Base-by-base conservation (phyloP, 139 green algal genomes). In the Chlorella vulgaris region DNA sequence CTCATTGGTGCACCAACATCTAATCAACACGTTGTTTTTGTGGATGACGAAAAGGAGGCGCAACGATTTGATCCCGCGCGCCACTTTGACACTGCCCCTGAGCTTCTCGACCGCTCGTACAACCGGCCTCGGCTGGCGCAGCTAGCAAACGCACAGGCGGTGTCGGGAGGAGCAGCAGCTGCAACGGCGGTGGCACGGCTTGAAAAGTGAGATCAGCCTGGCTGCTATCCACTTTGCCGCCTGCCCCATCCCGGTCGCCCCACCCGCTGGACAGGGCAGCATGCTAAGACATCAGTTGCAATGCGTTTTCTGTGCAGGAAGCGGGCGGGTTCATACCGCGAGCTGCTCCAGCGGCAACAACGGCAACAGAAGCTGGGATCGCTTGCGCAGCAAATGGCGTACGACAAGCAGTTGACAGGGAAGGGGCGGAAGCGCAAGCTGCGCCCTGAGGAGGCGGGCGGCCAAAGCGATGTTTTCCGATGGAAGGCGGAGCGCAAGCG, bases 361-460 rank as follows among this genome's bases (percentile, higher is more conserved):
- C 83, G 93, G 65, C 81, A 88, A 28, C n/a, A 84, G 35, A 90
- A 91, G 79, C 76, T 98, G 67, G 79, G 78, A 10, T 39, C 50
- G 6, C 83, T 94, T 55, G 87, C 90, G 19, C 42, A 73, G 28
- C 76, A 88, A 47, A 90, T 98, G 84, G 81, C 80, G 0, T 84
- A 91, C 31, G 65, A 95, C 29, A 97, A 98, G 80, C 81, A 89
- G 82, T 50, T 95, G 26, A 75, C 83, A 82, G 93, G 90, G n/a
- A 96, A 93, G 79, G 94, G 93, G 13, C 84, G 87, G 0, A 97
- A 96, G 78, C 84, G 88, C 0, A 96, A 96, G 86, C 76, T 97
- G n/a, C 75, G 67, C 7, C 76, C 77, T 33, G 87, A 94, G 63
- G 63, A 87, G 50, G 67, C 69, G 4, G 85, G 82, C 74, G 74